Base-by-base conservation (phyloP, 78 protist genomes). In the Dictyostelium brefeldianum region DNA sequence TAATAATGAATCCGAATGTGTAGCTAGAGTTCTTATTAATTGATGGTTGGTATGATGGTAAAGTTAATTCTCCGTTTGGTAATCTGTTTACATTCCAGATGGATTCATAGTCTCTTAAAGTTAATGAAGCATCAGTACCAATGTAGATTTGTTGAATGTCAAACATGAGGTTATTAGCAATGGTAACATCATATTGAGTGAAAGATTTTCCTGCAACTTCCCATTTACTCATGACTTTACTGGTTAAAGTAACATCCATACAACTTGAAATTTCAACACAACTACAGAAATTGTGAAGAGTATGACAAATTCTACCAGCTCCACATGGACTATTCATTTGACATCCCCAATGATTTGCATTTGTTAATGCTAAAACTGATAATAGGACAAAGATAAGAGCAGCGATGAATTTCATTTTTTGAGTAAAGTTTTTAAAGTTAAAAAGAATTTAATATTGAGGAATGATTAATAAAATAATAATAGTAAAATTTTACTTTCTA, bases 1-100 rank as follows among this genome's bases (percentile, higher is more conserved):
- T 80, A 51, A 67, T 22, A 69, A 81, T 81, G 54, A 81, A 69
- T 31, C 89, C 89, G 31, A 81, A 81, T 10, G 89, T 81, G 15
- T 81, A 81, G 4, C 67, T 36, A 4, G 71, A 25, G 15, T 59
- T 27, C 15, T 7, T 36, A n/a, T 62, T 65, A 5, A 80, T 43
- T 46, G 78, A 43, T 31, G 36, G 54, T 41, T 43, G 59, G 22
- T 46, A 36, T 4, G 3, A 1, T 80, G 85, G 85, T 3, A 80
- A 57, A 22, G 56, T 43, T 0, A 80, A 11, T 29, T 80, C 85
- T 43, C 51, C 53, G 20, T 36, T 78, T 15, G 12, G 43, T 2
- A 54, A 8, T 70, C 90, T 67, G 10, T 54, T 27, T 5, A 82
- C 51, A 50, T 82, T 82, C 89, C 89, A 82, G 0, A 82, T 50